A percentile compares a stretch with the other conserved stretches of the same genome.
Conservation (phyloP, 495 filamentous ascomycete genomes). For the Elasticomyces elasticus region DNA sequence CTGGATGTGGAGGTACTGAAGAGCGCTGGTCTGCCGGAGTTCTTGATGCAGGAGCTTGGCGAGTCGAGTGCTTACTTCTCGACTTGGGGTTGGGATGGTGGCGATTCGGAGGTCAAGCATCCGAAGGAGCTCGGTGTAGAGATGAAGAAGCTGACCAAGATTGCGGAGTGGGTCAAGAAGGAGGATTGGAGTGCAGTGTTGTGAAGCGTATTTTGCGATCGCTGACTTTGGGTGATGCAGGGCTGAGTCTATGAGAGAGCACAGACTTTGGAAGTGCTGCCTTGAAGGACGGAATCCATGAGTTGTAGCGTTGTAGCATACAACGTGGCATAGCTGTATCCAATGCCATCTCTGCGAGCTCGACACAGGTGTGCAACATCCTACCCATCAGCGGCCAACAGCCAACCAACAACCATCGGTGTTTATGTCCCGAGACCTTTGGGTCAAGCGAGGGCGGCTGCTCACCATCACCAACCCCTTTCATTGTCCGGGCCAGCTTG, state of each 20-base stretch:
- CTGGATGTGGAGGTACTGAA: constrained; percentile 10
- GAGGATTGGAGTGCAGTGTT: constrained; percentile 25
- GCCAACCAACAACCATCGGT: too few species aligned
- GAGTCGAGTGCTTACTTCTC: constrained; percentile 30
- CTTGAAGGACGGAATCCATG: too few species aligned
- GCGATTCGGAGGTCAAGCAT: constrained; percentile 24
- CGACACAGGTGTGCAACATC: too few species aligned
- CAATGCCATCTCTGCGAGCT: too few species aligned
- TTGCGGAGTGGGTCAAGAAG: constrained; percentile 29
- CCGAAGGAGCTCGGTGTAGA: constrained; percentile 23
- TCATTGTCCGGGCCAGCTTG: too few species aligned
- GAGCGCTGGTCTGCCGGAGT: constrained; percentile 16
- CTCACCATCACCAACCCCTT: too few species aligned
- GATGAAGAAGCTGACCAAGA: constrained; percentile 20
- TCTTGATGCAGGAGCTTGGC: constrained; percentile 26
- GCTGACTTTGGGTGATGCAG: not conserved
- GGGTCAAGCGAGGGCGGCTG: too few species aligned
- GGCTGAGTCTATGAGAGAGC: not conserved
- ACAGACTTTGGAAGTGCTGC: too few species aligned
- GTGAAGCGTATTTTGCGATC: not conserved
- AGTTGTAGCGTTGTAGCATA: too few species aligned
- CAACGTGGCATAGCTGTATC: too few species aligned
- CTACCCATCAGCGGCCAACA: too few species aligned
- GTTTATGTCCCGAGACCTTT: too few species aligned
- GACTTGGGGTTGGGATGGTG: constrained; percentile 33